A percentile compares a stretch with the other conserved stretches of the same genome.
phyloP scores from a whole-genome alignment of 192 early-diverging fungal species.

The Dispira simplex region DNA sequence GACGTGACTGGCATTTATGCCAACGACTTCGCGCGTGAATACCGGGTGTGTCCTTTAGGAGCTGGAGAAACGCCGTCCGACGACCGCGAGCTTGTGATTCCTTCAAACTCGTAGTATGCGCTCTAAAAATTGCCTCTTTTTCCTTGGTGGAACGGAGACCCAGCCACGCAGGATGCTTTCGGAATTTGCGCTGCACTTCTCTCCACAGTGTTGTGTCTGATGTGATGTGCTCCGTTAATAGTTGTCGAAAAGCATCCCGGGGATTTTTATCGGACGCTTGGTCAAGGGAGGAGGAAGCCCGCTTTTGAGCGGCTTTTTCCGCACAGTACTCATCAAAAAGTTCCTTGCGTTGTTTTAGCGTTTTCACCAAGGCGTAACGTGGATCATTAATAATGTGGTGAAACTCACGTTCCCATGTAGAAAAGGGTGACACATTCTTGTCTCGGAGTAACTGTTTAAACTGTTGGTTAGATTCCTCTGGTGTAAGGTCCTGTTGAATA shows the following conservation, averaged over 20 bases:
- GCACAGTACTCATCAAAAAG: conserved; percentile 8
- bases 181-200: not conserved
- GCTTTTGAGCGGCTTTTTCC: not conserved
- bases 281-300: not conserved
- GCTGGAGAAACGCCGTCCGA: too few relatives aligned
- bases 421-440: not conserved
- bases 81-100: too few relatives aligned
- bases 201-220: not conserved
- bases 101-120: too few relatives aligned
- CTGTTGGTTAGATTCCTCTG: not conserved
- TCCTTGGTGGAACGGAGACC: not conserved
- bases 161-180: not conserved
- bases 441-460: not conserved
- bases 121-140: not conserved
- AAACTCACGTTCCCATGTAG: not conserved
- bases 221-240: not conserved
- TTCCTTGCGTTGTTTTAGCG: conserved; percentile 1
- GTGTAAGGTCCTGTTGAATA: not conserved
- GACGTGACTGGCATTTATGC: too few relatives aligned
- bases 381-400: not conserved
- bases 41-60: too few relatives aligned
- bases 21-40: too few relatives aligned
- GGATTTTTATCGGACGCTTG: not conserved
- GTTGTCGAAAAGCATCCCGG: not conserved
- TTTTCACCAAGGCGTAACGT: not conserved